Percentiles rank a stretch among this genome's conserved stretches.
Evolutionary conservation across 345 rosid species (phyloP).

Genomic region (Melaleuca quinquenervia): DNA sequence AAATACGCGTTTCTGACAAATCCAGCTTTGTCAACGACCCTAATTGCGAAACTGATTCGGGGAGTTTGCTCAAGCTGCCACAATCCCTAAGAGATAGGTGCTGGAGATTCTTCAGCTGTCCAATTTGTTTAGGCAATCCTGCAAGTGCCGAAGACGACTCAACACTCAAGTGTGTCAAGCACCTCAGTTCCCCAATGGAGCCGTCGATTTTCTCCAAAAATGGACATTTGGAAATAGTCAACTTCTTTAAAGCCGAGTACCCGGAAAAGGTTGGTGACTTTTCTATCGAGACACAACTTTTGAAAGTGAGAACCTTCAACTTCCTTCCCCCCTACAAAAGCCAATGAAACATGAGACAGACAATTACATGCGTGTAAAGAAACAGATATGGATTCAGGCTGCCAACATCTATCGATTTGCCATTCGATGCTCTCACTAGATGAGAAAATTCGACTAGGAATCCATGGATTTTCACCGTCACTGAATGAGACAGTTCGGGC

Average conservation of each 20-base stretch:
- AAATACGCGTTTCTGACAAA: too few relatives aligned
- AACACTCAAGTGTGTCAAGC: neutral
- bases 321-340: neutral
- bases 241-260: neutral
- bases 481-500: neutral
- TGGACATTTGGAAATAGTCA: accelerated
- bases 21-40: neutral
- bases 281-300: accelerated
- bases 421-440: neutral
- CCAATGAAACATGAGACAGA: neutral
- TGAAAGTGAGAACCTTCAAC: neutral
- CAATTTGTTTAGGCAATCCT: neutral
- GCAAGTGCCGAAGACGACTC: accelerated
- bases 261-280: neutral
- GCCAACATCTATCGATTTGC: neutral
- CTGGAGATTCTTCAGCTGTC: neutral
- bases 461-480: neutral
- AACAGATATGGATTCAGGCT: neutral
- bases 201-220: accelerated
- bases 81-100: neutral
- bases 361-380: neutral
- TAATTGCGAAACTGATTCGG: neutral
- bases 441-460: neutral
- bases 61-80: accelerated
- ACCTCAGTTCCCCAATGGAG: neutral